Evolutionary conservation across 129 eudicot genomes (phyloP).

Genomic region (Tagetes erecta): DNA sequence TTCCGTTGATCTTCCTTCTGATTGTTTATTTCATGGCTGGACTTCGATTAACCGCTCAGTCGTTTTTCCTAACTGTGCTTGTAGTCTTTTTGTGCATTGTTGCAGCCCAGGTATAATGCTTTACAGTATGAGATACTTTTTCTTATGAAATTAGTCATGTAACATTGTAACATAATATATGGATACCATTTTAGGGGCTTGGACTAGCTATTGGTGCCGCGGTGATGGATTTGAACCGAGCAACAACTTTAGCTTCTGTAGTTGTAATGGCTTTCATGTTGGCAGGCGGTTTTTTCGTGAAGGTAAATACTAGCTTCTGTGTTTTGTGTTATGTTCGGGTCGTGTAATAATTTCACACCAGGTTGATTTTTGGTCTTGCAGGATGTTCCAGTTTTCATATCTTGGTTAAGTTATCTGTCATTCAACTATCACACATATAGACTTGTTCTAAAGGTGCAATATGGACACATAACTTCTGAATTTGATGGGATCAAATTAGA

Average conservation of each 20-base stretch:
- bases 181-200: slow-evolving; percentile 60
- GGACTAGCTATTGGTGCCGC: slow-evolving; percentile 92
- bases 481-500: slow-evolving; percentile 56
- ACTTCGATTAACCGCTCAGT: slow-evolving; percentile 44
- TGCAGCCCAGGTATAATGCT: slow-evolving; percentile 77
- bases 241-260: slow-evolving; percentile 91
- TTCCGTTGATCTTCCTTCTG: slow-evolving; percentile 69
- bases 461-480: slow-evolving; percentile 47
- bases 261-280: slow-evolving; percentile 95
- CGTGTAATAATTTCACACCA: too few relatives aligned
- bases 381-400: slow-evolving; percentile 81
- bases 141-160: not conserved
- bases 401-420: slow-evolving; percentile 88
- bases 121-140: not conserved
- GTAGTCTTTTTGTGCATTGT: slow-evolving; percentile 81
- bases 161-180: not conserved
- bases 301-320: slow-evolving; percentile 39
- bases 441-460: slow-evolving; percentile 86
- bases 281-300: slow-evolving; percentile 88
- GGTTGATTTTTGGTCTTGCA: slow-evolving; percentile 33
- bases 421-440: slow-evolving; percentile 93
- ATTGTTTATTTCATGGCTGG: slow-evolving; percentile 94
- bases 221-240: slow-evolving; percentile 71
- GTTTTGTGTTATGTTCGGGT: too few relatives aligned
- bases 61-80: slow-evolving; percentile 71